A percentile compares a stretch with the other conserved stretches of the same genome.
Conservation (phyloP, 106 monocot genomes). For the Agapanthus africanus region DNA sequence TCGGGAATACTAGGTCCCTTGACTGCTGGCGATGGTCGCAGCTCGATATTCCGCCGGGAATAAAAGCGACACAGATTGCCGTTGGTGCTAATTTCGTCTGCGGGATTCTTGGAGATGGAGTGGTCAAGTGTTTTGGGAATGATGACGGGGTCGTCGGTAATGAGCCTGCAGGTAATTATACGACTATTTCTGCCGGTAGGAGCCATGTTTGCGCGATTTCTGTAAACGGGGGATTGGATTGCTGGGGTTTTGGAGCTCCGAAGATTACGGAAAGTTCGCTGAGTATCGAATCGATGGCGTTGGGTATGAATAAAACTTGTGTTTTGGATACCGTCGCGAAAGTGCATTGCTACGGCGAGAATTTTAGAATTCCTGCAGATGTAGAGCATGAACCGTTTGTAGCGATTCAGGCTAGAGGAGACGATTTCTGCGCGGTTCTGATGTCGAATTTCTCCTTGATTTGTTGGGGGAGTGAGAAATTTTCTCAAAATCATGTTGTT, state of each 20-base stretch:
- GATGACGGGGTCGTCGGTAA: conserved; percentile 24
- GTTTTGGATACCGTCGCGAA: conserved; percentile 24
- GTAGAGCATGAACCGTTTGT: conserved; percentile 27
- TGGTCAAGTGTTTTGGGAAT: conserved; percentile 50
- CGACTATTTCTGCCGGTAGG: conserved; percentile 41
- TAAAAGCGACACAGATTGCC: conserved; percentile 33
- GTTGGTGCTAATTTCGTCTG: conserved; percentile 76
- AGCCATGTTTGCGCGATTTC: conserved; percentile 57
- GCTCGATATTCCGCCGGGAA: conserved; percentile 10
- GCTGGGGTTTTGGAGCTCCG: conserved; percentile 64
- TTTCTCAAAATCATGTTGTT: conserved; percentile 17
- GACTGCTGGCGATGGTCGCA: conserved; percentile 77
- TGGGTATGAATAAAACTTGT: conserved; percentile 57
- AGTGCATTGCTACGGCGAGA: conserved; percentile 50
- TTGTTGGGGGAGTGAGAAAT: conserved; percentile 65
- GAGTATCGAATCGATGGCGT: conserved; percentile 23
- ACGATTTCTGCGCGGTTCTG: conserved; percentile 58
- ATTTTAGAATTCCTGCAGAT: conserved; percentile 8
- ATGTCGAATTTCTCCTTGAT: conserved; percentile 34
- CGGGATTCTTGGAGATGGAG: conserved; percentile 10
- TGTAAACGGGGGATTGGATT: conserved; percentile 10
- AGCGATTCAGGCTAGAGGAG: conserved; percentile 43
- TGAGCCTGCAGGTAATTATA: conserved; percentile 32
- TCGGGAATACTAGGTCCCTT: not conserved
- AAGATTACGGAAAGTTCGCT: not conserved